Conservation (phyloP, 495 filamentous ascomycete genomes). For the Chaetomium fimeti region DNA sequence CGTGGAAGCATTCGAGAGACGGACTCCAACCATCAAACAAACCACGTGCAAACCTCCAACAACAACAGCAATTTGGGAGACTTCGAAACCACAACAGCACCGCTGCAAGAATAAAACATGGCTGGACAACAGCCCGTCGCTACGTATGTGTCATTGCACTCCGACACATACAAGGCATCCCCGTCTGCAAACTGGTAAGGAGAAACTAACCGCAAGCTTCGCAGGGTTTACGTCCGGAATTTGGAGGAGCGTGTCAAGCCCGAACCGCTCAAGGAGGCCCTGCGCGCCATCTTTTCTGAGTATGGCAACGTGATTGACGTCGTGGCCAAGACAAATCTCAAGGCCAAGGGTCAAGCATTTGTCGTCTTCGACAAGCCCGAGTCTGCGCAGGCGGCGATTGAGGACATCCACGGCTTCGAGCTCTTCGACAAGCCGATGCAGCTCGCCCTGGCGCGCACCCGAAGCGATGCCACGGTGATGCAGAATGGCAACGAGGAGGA, state of each 20-base stretch:
- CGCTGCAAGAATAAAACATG: conserved; percentile 29
- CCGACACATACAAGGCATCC: conserved; percentile 53
- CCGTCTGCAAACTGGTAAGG: conserved; percentile 11
- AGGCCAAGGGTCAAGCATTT: conserved; percentile 94
- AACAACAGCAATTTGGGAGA: background rate
- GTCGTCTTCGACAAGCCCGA: conserved; percentile 83
- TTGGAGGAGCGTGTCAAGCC: conserved; percentile 91
- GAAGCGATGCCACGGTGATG: conserved; percentile 84
- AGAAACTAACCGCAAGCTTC: conserved; percentile 20
- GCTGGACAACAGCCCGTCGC: conserved; percentile 47
- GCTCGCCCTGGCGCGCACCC: conserved; percentile 77
- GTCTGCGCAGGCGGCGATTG: conserved; percentile 74
- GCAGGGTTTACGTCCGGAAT: conserved; percentile 75
- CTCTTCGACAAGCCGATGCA: conserved; percentile 92
- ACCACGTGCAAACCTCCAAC: background rate
- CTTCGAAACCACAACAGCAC: background rate
- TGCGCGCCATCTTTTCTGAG: conserved; percentile 79
- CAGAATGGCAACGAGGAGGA: conserved; percentile 70
- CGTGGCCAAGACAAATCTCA: conserved; percentile 86
- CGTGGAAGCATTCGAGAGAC: no score
- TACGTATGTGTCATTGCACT: conserved; percentile 68
- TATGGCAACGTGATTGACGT: conserved; percentile 90
- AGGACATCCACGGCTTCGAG: conserved; percentile 90
- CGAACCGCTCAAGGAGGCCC: conserved; percentile 68
- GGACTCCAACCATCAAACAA: background rate